These are phyloP conservation scores for Exophiala lecanii-corni DNA, from an alignment of 2,329 filamentous ascomycete genomes.

Conservation along the genomic window DNA sequence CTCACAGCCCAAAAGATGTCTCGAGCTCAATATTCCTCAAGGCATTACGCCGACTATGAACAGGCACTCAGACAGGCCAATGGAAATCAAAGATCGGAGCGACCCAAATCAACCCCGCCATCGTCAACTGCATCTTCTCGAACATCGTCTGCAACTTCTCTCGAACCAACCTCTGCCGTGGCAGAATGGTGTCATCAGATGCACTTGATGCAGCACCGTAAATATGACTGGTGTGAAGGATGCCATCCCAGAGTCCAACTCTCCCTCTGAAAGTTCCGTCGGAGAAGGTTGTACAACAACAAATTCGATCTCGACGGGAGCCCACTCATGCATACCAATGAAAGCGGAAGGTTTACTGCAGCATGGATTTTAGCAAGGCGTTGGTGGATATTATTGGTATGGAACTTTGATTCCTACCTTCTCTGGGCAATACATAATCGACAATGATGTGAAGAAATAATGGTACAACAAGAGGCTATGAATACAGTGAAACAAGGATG, in stretches of 20 bases:
- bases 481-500: too few relatives aligned
- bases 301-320: conserved; percentile 7
- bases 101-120: conserved; percentile 9
- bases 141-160: conserved; percentile 17
- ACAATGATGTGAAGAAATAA: too few relatives aligned
- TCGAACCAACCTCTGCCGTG: conserved; percentile 20
- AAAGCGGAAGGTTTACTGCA: not conserved
- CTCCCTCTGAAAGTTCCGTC: conserved; percentile 14
- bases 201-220: conserved; percentile 24
- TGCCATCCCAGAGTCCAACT: conserved; percentile 18
- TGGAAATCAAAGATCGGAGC: not conserved
- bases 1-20: too few relatives aligned
- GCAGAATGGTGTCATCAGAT: conserved; percentile 27
- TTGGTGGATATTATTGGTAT: conserved; percentile 8
- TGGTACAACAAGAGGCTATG: too few relatives aligned
- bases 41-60: conserved; percentile 16
- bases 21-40: conserved; percentile 8
- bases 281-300: conserved; percentile 16
- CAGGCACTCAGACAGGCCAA: conserved; percentile 3
- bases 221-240: conserved; percentile 25
- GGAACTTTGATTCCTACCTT: not conserved
- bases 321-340: conserved; percentile 21
- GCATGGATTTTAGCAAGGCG: conserved; percentile 18
- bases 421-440: too few relatives aligned
- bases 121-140: conserved; percentile 17